Conservation (phyloP, 768 basidiomycete genomes). For the Daedaleopsis nitida region DNA sequence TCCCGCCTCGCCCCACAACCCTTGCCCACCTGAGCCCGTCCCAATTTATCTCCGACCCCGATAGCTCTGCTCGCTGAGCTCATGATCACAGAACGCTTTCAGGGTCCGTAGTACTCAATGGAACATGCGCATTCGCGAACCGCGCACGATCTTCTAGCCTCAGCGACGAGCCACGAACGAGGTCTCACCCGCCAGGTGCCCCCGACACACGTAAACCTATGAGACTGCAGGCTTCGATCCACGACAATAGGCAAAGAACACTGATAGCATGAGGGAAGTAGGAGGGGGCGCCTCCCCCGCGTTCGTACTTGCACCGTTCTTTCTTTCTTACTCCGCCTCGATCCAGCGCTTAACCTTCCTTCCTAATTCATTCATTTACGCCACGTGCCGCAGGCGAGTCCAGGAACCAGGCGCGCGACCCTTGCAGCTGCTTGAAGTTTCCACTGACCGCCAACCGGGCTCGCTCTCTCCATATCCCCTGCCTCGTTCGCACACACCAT, state of each 20-base stretch:
- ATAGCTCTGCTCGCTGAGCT: slow-evolving; percentile 5
- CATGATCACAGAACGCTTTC: slow-evolving; percentile 13
- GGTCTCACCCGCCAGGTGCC: not conserved
- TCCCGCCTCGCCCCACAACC: not conserved
- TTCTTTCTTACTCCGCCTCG: slow-evolving; percentile 16
- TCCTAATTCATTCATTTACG: slow-evolving; percentile 6
- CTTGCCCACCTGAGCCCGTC: slow-evolving; percentile 10
- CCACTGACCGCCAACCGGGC: not conserved
- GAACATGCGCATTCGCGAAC: slow-evolving; percentile 1
- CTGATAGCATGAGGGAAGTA: not conserved
- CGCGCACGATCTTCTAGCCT: slow-evolving; percentile 14
- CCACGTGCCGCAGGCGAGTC: slow-evolving; percentile 10
- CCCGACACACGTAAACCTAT: not conserved
- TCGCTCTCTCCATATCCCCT: not conserved
- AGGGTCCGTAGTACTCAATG: slow-evolving; percentile 20
- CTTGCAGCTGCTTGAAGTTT: not conserved
- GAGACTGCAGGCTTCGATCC: not conserved
- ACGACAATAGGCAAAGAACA: not conserved
- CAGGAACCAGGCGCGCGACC: slow-evolving; percentile 10
- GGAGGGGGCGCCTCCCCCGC: slow-evolving; percentile 1
- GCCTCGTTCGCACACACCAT: slow-evolving; percentile 30
- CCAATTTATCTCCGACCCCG: slow-evolving; percentile 1
- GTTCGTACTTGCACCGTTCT: slow-evolving; percentile 6
- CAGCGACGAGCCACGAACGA: not conserved
- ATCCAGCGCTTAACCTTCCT: slow-evolving; percentile 11